phyloP scores from a whole-genome alignment of 2,329 filamentous ascomycete genomes.

The Paraconiothyrium sp. region DNA sequence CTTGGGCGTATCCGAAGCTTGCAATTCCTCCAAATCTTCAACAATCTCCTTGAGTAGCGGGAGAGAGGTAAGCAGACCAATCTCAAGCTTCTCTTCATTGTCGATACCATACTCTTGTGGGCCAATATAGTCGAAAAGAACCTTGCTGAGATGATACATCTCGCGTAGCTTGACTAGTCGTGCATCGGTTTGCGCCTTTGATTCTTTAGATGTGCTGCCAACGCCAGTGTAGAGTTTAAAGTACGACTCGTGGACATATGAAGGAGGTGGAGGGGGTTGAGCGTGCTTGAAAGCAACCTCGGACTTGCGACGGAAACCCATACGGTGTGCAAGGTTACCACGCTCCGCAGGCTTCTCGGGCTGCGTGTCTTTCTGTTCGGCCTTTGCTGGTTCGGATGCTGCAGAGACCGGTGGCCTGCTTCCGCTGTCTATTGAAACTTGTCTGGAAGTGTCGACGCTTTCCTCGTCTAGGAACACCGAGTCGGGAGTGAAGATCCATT shows the following conservation, averaged over 20 bases:
- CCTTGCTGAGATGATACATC: slow-evolving; percentile 91
- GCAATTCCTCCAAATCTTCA: slow-evolving; percentile 94
- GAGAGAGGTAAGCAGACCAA: slow-evolving; percentile 91
- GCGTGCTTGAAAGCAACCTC: slow-evolving; percentile 42
- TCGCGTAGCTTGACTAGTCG: slow-evolving; percentile 89
- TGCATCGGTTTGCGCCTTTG: slow-evolving; percentile 82
- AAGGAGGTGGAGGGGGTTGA: slow-evolving; percentile 30
- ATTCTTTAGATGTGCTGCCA: slow-evolving; percentile 53
- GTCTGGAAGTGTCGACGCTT: slow-evolving; percentile 46
- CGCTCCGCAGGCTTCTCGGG: slow-evolving; percentile 50
- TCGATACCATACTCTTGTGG: slow-evolving; percentile 98
- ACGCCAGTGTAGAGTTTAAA: slow-evolving; percentile 89
- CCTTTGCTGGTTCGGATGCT: slow-evolving; percentile 41
- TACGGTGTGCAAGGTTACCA: slow-evolving; percentile 55
- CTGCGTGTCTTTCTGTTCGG: slow-evolving; percentile 48
- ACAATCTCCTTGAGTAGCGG: slow-evolving; percentile 97
- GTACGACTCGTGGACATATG: slow-evolving; percentile 69
- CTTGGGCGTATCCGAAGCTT: slow-evolving; percentile 92
- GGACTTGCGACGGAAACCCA: slow-evolving; percentile 64
- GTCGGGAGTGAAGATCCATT: slow-evolving; percentile 95
- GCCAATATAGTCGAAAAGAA: slow-evolving; percentile 97
- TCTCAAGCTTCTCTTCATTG: slow-evolving; percentile 96
- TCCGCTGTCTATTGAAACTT: slow-evolving; percentile 36
- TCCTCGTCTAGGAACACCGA: slow-evolving; percentile 77
- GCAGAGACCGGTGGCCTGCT: slow-evolving; percentile 36